Percentiles rank a stretch among this genome's conserved stretches.
These are phyloP conservation scores for Hanseniaspora guilliermondii DNA, from an alignment of 805 yeast species.

Conservation along the genomic window DNA sequence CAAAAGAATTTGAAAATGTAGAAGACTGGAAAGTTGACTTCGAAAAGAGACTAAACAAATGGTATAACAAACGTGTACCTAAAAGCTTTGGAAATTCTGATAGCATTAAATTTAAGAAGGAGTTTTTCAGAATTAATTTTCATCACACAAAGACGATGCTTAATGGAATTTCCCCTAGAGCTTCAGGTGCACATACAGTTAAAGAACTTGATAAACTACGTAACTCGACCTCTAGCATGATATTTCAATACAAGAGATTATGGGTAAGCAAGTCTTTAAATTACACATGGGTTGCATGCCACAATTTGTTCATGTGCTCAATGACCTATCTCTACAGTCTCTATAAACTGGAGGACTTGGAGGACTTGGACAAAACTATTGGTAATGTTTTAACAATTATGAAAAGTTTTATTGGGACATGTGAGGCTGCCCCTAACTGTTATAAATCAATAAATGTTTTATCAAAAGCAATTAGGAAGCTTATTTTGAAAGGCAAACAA, in stretches of 20 bases:
- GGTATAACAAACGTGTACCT: slow-evolving; percentile 49
- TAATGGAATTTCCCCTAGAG: slow-evolving; percentile 68
- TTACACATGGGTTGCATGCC: slow-evolving; percentile 89
- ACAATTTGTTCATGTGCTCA: slow-evolving; percentile 79
- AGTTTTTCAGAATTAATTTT: slow-evolving; percentile 62
- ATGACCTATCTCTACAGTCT: slow-evolving; percentile 69
- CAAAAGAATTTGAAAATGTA: slow-evolving; percentile 43
- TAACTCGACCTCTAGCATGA: slow-evolving; percentile 54
- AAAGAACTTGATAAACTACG: slow-evolving; percentile 46
- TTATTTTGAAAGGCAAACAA: not conserved
- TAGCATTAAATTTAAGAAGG: slow-evolving; percentile 61
- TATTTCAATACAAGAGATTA: slow-evolving; percentile 48
- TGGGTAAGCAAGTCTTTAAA: slow-evolving; percentile 49
- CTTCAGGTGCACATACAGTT: slow-evolving; percentile 36
- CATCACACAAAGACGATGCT: slow-evolving; percentile 60
- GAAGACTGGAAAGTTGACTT: slow-evolving; percentile 54
- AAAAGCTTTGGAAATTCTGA: slow-evolving; percentile 41
- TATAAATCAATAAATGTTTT: slow-evolving; percentile 58
- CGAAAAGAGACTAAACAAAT: slow-evolving; percentile 39
- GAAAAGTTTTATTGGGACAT: slow-evolving; percentile 48
- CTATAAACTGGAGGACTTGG: slow-evolving; percentile 39
- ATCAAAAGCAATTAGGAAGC: slow-evolving; percentile 54
- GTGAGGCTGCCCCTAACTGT: slow-evolving; percentile 70
- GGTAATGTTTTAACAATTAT: slow-evolving; percentile 45
- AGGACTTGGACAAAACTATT: slow-evolving; percentile 39